Conservation (phyloP, 2,329 filamentous ascomycete species). For the Colletotrichum gloeosporioides region DNA sequence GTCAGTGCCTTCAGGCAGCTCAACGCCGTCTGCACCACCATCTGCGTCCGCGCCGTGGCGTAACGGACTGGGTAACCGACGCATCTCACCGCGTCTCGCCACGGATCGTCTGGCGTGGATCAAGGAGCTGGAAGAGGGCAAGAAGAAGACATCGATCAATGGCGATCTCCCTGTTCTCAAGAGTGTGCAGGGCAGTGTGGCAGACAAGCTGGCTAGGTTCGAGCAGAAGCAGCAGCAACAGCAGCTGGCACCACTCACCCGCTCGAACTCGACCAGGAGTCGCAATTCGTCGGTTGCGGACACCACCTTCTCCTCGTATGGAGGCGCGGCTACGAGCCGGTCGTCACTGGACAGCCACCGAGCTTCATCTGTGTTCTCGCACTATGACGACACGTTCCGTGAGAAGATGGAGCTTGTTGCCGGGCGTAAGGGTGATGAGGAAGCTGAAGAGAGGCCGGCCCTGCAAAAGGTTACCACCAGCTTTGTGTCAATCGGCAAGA, state of each 20-base stretch:
- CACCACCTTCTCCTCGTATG: conserved; percentile 8
- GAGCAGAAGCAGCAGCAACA: conserved; percentile 2
- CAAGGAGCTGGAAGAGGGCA: conserved; percentile 6
- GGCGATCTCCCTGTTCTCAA: conserved; percentile 8
- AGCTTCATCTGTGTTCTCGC: conserved; percentile 16
- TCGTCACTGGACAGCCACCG: conserved; percentile 13
- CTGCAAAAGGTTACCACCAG: not conserved
- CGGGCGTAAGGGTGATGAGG: not conserved
- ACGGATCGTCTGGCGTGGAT: conserved; percentile 17
- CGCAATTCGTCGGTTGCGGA: conserved; percentile 5
- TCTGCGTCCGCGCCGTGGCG: conserved; percentile 10
- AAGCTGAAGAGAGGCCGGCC: not conserved
- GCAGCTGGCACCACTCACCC: not conserved
- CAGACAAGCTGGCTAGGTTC: conserved; percentile 12
- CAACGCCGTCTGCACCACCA: not conserved
- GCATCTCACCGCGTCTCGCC: not conserved
- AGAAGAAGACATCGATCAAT: not conserved
- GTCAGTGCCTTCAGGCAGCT: not conserved
- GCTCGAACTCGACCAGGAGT: conserved; percentile 11
- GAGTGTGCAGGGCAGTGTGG: conserved; percentile 11
- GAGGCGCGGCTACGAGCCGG: not conserved
- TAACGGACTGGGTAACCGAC: not conserved
- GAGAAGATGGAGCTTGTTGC: conserved; percentile 17
- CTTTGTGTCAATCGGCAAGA: not conserved
- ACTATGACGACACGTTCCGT: conserved; percentile 16